Conservation (phyloP, 495 filamentous ascomycete genomes). For the Aspergillus carlsbadensis region DNA sequence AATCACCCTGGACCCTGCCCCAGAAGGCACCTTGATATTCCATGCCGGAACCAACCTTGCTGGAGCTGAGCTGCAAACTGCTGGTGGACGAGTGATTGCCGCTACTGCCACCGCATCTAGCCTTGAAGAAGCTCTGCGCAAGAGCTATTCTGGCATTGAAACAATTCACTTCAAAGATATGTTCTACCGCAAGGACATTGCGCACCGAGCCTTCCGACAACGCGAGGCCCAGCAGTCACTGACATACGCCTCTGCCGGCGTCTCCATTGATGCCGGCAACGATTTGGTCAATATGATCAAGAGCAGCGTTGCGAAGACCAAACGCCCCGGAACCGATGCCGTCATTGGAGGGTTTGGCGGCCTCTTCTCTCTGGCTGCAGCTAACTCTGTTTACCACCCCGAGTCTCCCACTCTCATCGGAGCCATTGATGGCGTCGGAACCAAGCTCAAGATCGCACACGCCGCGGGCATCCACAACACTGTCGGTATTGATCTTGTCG, state of each 20-base stretch:
- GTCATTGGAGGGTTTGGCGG: constrained; percentile 96
- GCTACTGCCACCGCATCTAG: constrained; percentile 72
- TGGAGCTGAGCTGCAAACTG: constrained; percentile 61
- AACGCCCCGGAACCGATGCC: constrained; percentile 79
- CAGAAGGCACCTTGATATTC: constrained; percentile 70
- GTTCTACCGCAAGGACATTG: constrained; percentile 93
- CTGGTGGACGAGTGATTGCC: constrained; percentile 90
- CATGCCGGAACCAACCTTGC: constrained; percentile 84
- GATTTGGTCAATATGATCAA: constrained; percentile 88
- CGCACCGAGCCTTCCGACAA: constrained; percentile 58
- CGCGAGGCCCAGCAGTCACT: constrained; percentile 55
- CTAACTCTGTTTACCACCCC: constrained; percentile 63
- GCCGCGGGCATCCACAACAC: constrained; percentile 84
- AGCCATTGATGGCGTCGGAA: constrained; percentile 94
- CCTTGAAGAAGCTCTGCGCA: constrained; percentile 76
- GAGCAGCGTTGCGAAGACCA: constrained; percentile 72
- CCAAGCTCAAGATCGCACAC: constrained; percentile 93
- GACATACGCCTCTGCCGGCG: constrained; percentile 90
- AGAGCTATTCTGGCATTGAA: constrained; percentile 77
- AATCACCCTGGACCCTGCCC: constrained; percentile 58
- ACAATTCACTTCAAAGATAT: constrained; percentile 84
- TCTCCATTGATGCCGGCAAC: constrained; percentile 91
- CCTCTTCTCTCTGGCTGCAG: constrained; percentile 74
- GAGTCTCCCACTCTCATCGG: constrained; percentile 76
- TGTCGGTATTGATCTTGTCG: constrained; percentile 92